These are phyloP conservation scores for Balakata baccata DNA, from an alignment of 345 rosid species.

Conservation along the genomic window DNA sequence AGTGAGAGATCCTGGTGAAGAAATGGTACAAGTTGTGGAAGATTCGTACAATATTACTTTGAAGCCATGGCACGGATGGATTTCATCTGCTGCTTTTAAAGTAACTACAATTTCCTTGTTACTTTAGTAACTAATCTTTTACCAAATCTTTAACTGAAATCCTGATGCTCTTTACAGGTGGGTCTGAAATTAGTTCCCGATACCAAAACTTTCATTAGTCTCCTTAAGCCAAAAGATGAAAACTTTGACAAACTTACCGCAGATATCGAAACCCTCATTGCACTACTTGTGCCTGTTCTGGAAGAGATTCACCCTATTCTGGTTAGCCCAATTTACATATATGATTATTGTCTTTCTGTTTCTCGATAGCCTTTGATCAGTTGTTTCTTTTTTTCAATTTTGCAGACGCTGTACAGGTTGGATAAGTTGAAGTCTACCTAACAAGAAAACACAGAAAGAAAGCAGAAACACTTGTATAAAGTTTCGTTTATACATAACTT, in stretches of 20 bases:
- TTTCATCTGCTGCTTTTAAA: conserved; percentile 86
- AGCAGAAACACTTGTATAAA: conserved; percentile 6
- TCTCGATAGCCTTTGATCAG: background rate
- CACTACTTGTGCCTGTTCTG: conserved; percentile 52
- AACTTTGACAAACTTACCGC: conserved; percentile 43
- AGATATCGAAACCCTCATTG: conserved; percentile 54
- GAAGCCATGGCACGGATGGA: conserved; percentile 95
- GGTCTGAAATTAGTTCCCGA: conserved; percentile 74
- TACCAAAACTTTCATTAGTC: conserved; percentile 49
- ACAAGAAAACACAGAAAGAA: conserved; percentile 8
- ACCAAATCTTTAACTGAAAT: no score
- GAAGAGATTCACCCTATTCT: conserved; percentile 58
- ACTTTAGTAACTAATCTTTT: no score
- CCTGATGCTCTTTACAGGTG: conserved; percentile 43
- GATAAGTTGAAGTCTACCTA: conserved; percentile 58
- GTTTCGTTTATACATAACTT: conserved; percentile 11
- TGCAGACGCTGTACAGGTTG: conserved; percentile 58
- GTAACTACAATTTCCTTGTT: conserved; percentile 26
- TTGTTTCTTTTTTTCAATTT: background rate
- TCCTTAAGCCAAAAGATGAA: conserved; percentile 56
- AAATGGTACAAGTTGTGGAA: conserved; percentile 76
- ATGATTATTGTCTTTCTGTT: background rate
- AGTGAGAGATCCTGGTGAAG: conserved; percentile 46
- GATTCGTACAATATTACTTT: conserved; percentile 63
- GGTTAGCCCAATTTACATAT: conserved; percentile 34